Evolutionary conservation across 495 filamentous ascomycete genomes (phyloP).

Genomic region (Parathielavia appendiculata): DNA sequence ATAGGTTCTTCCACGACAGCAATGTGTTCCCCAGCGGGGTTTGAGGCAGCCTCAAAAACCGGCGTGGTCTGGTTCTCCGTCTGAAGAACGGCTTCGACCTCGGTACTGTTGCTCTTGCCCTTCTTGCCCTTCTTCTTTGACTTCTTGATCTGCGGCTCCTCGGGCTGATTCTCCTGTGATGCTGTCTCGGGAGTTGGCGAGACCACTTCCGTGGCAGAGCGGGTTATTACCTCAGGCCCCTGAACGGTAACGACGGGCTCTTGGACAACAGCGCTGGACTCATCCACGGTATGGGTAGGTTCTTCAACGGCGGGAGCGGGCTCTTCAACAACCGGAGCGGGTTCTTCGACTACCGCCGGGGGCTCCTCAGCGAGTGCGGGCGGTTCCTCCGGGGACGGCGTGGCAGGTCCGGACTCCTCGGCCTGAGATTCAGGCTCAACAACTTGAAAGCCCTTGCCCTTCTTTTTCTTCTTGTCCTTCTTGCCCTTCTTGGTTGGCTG

Average conservation of each 20-base stretch:
- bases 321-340: background rate
- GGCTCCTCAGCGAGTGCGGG: background rate
- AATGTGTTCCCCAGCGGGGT: constrained; percentile 7
- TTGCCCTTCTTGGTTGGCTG: constrained; percentile 4
- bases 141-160: constrained; percentile 18
- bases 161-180: background rate
- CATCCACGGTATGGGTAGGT: too few species aligned
- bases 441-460: constrained; percentile 6
- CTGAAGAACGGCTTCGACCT: too few species aligned
- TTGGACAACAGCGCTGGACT: background rate
- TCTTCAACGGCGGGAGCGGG: background rate
- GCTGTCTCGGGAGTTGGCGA: background rate
- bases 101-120: constrained; percentile 7
- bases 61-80: background rate
- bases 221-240: background rate
- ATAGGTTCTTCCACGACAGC: background rate
- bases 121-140: constrained; percentile 27
- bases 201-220: background rate
- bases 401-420: background rate
- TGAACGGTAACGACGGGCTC: background rate
- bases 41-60: constrained; percentile 2
- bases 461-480: constrained; percentile 12
- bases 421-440: background rate
- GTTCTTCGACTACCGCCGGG: background rate
- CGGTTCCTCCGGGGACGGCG: background rate